Base-by-base conservation (phyloP, 164 flowering plant species). In the Piper betle region DNA sequence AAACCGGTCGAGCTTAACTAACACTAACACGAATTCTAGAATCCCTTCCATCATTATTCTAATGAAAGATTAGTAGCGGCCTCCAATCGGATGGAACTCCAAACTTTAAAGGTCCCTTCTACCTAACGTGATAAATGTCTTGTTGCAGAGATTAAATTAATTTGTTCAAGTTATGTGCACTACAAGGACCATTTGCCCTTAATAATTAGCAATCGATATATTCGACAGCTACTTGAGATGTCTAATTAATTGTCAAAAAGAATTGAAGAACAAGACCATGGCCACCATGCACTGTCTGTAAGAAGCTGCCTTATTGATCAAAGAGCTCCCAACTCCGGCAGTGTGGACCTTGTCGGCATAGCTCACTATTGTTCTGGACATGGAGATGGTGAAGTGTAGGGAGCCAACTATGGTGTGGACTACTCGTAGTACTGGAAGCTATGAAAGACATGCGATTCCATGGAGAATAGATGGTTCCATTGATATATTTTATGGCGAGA, bases 91-190 rank as follows among this genome's bases (percentile, higher is more conserved):
- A 57, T 57, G 55, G 57, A 56, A n/a, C 39, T 41, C 37, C 9
- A 37, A 56, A 58, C 38, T 42, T 13, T 13, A 18, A 1, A 33
- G 55, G 57, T 11, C 61, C 67, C 40, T 41, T 58, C n/a, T 39
- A 66, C 69, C 63, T 41, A 66, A 53, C 69, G 8, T 41, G 20
- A 66, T 53, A 39, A 65, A 37, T 54, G 6, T 37, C 9, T 7
- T 5, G 11, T 40, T 40, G 7, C 37, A 11, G 9, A 41, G 50
- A 58, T 39, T 58, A 8, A n/a, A 18, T 33, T 4, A 8, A 52
- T 53, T 7, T 54, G 12, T 20, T 4, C 38, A 8, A 55, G 15
- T 25, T 20, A 55, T n/a, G 9, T 55, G 1, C 1, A 6, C 33
- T 8, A 8, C 8, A 20, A 15, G 58, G 58, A 55, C 38, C 58